Percentiles rank a stretch among this genome's conserved stretches.
These are phyloP conservation scores for Yamadazyma aaseri DNA, from an alignment of 1,139 yeast genomes.

Conservation along the genomic window DNA sequence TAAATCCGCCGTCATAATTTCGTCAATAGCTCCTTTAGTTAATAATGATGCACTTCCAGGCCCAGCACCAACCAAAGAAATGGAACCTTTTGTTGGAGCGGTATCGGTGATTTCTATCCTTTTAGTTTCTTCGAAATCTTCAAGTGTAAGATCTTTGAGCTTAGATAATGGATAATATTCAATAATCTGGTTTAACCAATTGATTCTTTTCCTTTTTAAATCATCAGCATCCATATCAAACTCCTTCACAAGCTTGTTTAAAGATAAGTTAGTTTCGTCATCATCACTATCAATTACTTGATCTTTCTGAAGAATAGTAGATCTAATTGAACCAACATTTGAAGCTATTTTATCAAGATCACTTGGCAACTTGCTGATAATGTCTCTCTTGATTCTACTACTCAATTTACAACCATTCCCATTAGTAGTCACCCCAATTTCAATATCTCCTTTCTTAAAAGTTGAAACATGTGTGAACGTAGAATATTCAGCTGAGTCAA, in stretches of 20 bases:
- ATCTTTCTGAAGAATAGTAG: constrained; percentile 56
- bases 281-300: constrained; percentile 42
- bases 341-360: constrained; percentile 69
- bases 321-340: constrained; percentile 66
- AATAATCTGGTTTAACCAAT: constrained; percentile 89
- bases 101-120: constrained; percentile 2
- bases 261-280: constrained; percentile 25
- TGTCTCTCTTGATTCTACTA: constrained; percentile 72
- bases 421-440: constrained; percentile 79
- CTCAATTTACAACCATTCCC: constrained; percentile 93
- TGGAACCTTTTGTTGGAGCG: constrained; percentile 40
- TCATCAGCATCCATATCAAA: constrained; percentile 53
- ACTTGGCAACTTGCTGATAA: constrained; percentile 62
- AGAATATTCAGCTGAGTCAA: constrained; percentile 70
- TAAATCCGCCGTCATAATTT: constrained; percentile 78
- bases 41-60: constrained; percentile 86
- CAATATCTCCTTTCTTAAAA: constrained; percentile 68
- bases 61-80: constrained; percentile 88
- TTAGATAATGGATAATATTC: constrained; percentile 82
- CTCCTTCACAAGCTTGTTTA: constrained; percentile 64
- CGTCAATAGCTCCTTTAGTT: constrained; percentile 82
- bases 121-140: constrained; percentile 39
- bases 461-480: constrained; percentile 79
- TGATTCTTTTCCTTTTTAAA: constrained; percentile 57
- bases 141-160: constrained; percentile 56